These are phyloP conservation scores for Salicornia ramosissima DNA, from an alignment of 148 eudicot species.

Conservation along the genomic window DNA sequence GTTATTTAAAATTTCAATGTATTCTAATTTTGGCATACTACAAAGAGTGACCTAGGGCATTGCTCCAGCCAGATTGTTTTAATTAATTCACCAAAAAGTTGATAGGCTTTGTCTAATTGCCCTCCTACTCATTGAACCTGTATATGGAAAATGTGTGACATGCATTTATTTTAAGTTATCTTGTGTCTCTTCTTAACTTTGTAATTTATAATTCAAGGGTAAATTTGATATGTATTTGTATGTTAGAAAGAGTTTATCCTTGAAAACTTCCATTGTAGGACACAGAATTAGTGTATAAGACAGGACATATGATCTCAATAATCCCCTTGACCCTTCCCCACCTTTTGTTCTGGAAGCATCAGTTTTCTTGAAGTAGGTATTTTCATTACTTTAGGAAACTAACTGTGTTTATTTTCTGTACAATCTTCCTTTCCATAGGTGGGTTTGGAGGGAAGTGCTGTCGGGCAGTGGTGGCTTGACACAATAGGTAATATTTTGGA, in stretches of 20 bases:
- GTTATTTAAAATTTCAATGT: no score
- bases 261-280: neutral
- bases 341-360: conserved; percentile 5
- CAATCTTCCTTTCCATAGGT: conserved; percentile 43
- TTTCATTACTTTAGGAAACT: neutral
- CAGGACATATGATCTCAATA: neutral
- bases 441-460: conserved; percentile 94
- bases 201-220: neutral
- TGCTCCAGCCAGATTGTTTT: neutral
- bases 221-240: neutral
- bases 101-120: neutral
- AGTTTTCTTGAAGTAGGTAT: neutral
- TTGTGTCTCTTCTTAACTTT: neutral
- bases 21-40: no score
- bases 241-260: neutral
- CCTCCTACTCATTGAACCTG: neutral
- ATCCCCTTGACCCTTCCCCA: neutral
- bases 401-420: neutral
- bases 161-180: neutral
- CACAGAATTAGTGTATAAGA: neutral
- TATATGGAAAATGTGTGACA: neutral
- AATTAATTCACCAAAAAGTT: neutral
- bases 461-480: conserved; percentile 98
- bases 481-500: conserved; percentile 76
- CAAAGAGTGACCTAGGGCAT: neutral